Base-by-base conservation (phyloP, 345 rosid species). In the Salix brachista region DNA sequence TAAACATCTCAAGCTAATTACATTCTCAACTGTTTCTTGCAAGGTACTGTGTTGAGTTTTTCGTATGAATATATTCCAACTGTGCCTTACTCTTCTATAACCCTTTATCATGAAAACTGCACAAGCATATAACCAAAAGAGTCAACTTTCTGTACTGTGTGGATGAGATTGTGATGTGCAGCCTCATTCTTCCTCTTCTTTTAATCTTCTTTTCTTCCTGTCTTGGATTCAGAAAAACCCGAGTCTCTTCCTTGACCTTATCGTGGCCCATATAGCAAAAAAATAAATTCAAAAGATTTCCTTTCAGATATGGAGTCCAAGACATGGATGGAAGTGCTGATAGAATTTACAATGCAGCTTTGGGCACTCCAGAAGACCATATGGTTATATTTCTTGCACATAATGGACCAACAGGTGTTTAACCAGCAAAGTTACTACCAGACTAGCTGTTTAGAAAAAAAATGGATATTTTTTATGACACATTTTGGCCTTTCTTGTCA, bases 331-430 rank as follows among this genome's bases (percentile, higher is more conserved):
- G 72, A 80, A 94, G 98, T 77, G 88, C 89, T 75, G 79, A 37
- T 74, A 90, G 87, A 79, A 91, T 92, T 34, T 85, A 71, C 75
- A 76, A 83, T 16, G 90, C 91, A 61, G 91, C 95, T 41, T 30
- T 52, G 70, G 87, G 91, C 69, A 72, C 89, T 80, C 95, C 97
- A 23, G 89, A 87, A 75, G 97, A 90, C 84, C 97, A 92, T 80
- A 77, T 86, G 66, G 85, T 86, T 80, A 81, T 94, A 84, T 30
- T 91, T 75, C 98, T 92, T 80, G 94, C 97, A 1, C 98, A 92
- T 81, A 91, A 90, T 80, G 98, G 98, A 32, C 94, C 97, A 56
- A 87, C 90, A 79, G 97, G 98, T 88, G 58, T 52, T 18, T 52
- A 18, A 0, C n/a, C 2, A 2, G 58, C 75, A 77, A 70, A 68